Evolutionary conservation across 1,284 basidiomycete genomes (phyloP), one percentile per base, ranked within the genome.

Genomic region (Apiotrichum montevideense): DNA sequence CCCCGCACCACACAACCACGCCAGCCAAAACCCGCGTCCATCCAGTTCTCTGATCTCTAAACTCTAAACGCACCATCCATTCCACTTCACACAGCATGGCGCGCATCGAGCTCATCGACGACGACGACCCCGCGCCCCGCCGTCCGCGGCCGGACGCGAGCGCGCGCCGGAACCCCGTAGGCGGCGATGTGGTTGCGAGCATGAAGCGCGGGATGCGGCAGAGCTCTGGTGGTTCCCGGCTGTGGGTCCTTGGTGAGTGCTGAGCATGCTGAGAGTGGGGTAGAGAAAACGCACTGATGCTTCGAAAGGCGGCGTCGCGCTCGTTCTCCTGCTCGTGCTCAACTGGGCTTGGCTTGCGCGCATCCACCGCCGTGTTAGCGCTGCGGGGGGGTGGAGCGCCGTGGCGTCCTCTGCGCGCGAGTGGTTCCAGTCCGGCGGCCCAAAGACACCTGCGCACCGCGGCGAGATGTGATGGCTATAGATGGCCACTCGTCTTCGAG

Each of bases 161-260:
- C 10, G 47, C n/a, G 15, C 47, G 47, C 47, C 35, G 52, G 8
- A 50, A 55, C 35, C 59, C 56, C 7, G 62, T 71, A 6, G 68
- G 68, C 13, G 70, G 70, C 0, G 53, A 57, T 46, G 46, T 72
- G 11, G 70, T 69, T 10, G 51, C 56, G 37, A 66, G 63, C 54
- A 72, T 72, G 67, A 72, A 72, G 54, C 51, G 64, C 34, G 65
- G 63, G 4, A 45, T 35, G 42, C n/a, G 21, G 21, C 21, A 21
- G 21, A 21, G 21, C 21, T 21, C 21, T 21, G 21, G 21, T 21
- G 21, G 21, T 21, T 49, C 41, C 7, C 49, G 57, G 4, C n/a
- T 29, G 2, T 56, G 50, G 44, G 29, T 52, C 1, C 52, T 59
- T 1, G 56, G 58, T 63, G 37, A 44, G 58, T 51, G 14, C 45